Percentiles rank a stretch among this genome's conserved stretches.
Conservation (phyloP, 805 yeast species). For the Isabelozyma pseudorhagii region DNA sequence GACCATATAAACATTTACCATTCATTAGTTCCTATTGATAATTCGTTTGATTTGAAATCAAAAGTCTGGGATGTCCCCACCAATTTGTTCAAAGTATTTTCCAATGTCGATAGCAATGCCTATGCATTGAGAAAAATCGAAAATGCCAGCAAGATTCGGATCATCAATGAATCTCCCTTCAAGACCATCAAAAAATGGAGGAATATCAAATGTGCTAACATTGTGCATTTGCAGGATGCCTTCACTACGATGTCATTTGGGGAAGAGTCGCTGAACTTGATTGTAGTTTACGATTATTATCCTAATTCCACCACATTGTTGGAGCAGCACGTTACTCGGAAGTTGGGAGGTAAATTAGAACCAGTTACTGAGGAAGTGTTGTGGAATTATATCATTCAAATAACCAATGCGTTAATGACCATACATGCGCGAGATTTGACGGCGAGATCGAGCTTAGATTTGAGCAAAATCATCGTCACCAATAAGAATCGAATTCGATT, state of each 20-base stretch:
- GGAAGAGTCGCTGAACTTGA: conserved; percentile 57
- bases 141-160: conserved; percentile 13
- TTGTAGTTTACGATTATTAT: conserved; percentile 79
- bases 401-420: conserved; percentile 63
- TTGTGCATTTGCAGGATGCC: conserved; percentile 71
- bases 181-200: conserved; percentile 67
- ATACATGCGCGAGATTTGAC: conserved; percentile 65
- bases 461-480: conserved; percentile 71
- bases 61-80: conserved; percentile 52
- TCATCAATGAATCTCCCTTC: conserved; percentile 53
- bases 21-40: conserved; percentile 79
- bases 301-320: conserved; percentile 71
- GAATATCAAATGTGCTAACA: conserved; percentile 48
- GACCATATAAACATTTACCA: conserved; percentile 67
- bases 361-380: conserved; percentile 61
- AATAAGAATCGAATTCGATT: conserved; percentile 68
- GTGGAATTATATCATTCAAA: conserved; percentile 77
- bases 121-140: conserved; percentile 78
- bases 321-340: conserved; percentile 61
- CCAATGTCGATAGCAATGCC: conserved; percentile 72
- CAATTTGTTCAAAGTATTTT: conserved; percentile 73
- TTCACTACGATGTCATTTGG: conserved; percentile 87
- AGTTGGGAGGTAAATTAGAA: conserved; percentile 37
- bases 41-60: conserved; percentile 27
- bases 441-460: conserved; percentile 56